Evolutionary conservation across 2,329 filamentous ascomycete genomes (phyloP), one percentile per base, ranked within the genome.

Genomic region (Cyanodermella asteris): DNA sequence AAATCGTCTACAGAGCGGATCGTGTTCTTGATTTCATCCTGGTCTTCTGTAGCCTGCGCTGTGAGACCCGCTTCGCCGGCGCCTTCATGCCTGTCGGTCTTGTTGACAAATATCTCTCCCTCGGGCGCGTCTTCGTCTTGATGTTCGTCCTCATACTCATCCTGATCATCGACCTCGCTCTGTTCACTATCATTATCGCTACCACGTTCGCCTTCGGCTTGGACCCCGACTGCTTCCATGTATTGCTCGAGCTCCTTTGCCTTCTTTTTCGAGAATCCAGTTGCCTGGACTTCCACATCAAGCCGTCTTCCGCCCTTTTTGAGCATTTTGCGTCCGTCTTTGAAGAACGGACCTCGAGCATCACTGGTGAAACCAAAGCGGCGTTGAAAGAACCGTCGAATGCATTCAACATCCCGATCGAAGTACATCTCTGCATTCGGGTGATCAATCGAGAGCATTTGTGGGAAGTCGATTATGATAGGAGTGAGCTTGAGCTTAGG

Each of bases 371-470:
- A 97, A 36, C 80, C 72, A 47, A 91, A 97, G 16, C 80, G 68
- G 13, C 82, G 63, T 42, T 77, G 62, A 43, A 97, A 97, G 47
- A 91, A 97, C 16, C 76, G 69, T 53, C 93, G 94, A 40, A 97
- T 73, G 49, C 90, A 97, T 34, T 77, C 70, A 9, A 97, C 82
- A 39, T 97, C 87, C 34, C 87, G 72, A 44, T 94, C 77, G 46
- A 97, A 97, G 50, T 97, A 94, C 65, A 82, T 90, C 43, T 91
- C 75, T 11, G 87, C 90, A 41, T 97, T 93, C 18, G 59, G 51
- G 43, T 97, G 87, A 37, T 91, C 80, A 45, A 91, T 80, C 1
- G 84, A 94, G 3, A 97, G 69, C 74, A 93, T 94, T 45, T 97
- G 87, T 0, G 87, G 87, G 43, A 97, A 97, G 52, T 97, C 90